Evolutionary conservation across 1,139 yeast species (phyloP).

Genomic region (Trichomonascaceae sp.): DNA sequence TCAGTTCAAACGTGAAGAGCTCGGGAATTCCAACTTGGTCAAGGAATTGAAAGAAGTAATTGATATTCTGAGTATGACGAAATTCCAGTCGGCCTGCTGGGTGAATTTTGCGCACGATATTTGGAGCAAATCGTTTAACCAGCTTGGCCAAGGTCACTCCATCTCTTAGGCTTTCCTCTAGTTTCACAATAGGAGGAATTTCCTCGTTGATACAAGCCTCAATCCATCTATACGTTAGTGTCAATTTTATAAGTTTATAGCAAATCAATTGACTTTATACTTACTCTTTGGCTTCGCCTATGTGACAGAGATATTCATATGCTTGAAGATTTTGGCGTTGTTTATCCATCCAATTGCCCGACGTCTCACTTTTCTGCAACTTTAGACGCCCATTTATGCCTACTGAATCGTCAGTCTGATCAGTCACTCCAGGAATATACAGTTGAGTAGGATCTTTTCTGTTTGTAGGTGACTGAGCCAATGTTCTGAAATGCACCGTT

Average conservation of each 20-base stretch:
- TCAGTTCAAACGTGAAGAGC: slow-evolving; percentile 79
- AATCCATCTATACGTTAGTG: slow-evolving; percentile 43
- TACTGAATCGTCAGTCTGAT: slow-evolving; percentile 33
- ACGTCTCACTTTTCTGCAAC: slow-evolving; percentile 31
- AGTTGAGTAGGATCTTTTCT: slow-evolving; percentile 14
- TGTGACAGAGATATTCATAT: slow-evolving; percentile 83
- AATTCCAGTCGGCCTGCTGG: slow-evolving; percentile 67
- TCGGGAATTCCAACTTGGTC: slow-evolving; percentile 73
- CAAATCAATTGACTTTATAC: slow-evolving; percentile 5
- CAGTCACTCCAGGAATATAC: slow-evolving; percentile 32
- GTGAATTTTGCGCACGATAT: slow-evolving; percentile 49
- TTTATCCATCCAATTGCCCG: slow-evolving; percentile 38
- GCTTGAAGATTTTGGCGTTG: slow-evolving; percentile 44
- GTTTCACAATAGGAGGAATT: slow-evolving; percentile 48
- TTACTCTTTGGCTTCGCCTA: slow-evolving; percentile 68
- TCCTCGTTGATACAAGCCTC: slow-evolving; percentile 49
- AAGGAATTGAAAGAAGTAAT: slow-evolving; percentile 69
- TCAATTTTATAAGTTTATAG: slow-evolving; percentile 12
- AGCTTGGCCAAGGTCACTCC: slow-evolving; percentile 83
- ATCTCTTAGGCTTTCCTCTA: slow-evolving; percentile 63
- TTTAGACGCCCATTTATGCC: slow-evolving; percentile 34
- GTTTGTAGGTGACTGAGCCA: slow-evolving; percentile 18
- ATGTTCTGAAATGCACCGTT: slow-evolving; percentile 23
- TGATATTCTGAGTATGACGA: slow-evolving; percentile 89
- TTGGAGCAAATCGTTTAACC: slow-evolving; percentile 66